Evolutionary conservation across 2,329 filamentous ascomycete species (phyloP).

Genomic region (Ceratocystis colombiana): DNA sequence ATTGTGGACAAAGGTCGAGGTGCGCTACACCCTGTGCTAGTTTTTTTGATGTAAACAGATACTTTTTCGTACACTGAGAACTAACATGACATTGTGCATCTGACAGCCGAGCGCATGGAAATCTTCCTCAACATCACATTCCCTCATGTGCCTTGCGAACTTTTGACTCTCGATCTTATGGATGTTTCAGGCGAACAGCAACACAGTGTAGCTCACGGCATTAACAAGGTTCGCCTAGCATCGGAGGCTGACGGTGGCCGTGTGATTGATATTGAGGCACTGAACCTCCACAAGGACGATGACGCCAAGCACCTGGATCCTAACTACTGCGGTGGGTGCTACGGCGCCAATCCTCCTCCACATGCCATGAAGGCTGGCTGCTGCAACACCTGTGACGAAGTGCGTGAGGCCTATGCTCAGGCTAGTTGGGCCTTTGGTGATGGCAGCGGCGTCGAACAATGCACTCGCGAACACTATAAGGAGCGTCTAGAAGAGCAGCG

Average conservation of each 20-base stretch:
- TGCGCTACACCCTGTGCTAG: constrained; percentile 34
- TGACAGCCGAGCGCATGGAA: constrained; percentile 87
- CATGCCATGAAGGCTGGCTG: constrained; percentile 72
- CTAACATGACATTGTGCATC: constrained; percentile 27
- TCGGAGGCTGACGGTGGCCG: constrained; percentile 62
- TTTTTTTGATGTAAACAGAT: not conserved
- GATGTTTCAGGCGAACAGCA: constrained; percentile 97
- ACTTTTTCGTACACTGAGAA: not conserved
- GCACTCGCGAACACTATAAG: constrained; percentile 84
- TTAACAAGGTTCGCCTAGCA: constrained; percentile 78
- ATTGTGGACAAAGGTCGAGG: constrained; percentile 95
- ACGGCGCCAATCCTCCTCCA: constrained; percentile 65
- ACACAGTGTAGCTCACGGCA: constrained; percentile 82
- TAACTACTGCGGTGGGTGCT: constrained; percentile 86
- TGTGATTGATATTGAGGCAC: constrained; percentile 58
- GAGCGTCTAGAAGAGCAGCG: constrained; percentile 81
- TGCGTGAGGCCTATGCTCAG: constrained; percentile 83
- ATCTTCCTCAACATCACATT: constrained; percentile 98
- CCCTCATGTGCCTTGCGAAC: constrained; percentile 84
- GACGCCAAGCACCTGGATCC: constrained; percentile 72
- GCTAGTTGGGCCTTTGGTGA: constrained; percentile 89
- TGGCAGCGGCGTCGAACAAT: constrained; percentile 90
- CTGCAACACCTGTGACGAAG: constrained; percentile 95
- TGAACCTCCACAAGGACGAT: constrained; percentile 47
- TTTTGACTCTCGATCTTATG: constrained; percentile 96